Evolutionary conservation across 169 alveolate genomes (phyloP), one percentile per base, ranked within the genome.

Genomic region (Eimeria zaria): DNA sequence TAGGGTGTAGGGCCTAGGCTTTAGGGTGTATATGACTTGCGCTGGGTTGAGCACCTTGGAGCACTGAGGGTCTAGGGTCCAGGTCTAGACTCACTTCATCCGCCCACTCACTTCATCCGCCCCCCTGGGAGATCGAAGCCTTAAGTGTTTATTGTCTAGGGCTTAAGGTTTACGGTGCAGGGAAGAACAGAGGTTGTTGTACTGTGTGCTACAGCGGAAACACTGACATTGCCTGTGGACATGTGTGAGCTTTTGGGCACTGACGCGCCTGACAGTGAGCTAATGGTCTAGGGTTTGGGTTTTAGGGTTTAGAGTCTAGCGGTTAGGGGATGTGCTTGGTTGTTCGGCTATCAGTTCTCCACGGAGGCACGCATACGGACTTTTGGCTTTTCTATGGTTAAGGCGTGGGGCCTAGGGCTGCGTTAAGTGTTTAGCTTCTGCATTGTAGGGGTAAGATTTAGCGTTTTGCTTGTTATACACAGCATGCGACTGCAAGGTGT

Each of bases 401-500:
- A n/a, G n/a, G n/a, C n/a, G n/a, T n/a, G n/a, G n/a, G n/a, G n/a
- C n/a, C n/a, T n/a, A n/a, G n/a, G n/a, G n/a, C n/a, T n/a, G n/a
- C n/a, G 73, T 62, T 62, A 24, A 27, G 39, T 8, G 73, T 62
- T 27, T 4, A 27, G 73, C 12, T 62, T 62, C 27, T 6, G 16
- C 39, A 27, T 33, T 62, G 24, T 62, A 62, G 73, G 39, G 73
- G n/a, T n/a, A n/a, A n/a, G n/a, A 14, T 62, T 62, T 62, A 62
- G 73, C 8, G 73, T 62, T 62, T 24, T 18, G 39, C 12, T 55
- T 83, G 7, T 36, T 33, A 7, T 55, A 0, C 91, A 20, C 91
- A 83, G 91, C 91, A 24, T 83, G 91, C 74, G 73, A 55, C 69
- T 83, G 91, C 91, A 83, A 83, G 48, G 91, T 83, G 1, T 83